phyloP scores from a whole-genome alignment of 2,329 filamentous ascomycete species.

The Hirsutella minnesotensis region DNA sequence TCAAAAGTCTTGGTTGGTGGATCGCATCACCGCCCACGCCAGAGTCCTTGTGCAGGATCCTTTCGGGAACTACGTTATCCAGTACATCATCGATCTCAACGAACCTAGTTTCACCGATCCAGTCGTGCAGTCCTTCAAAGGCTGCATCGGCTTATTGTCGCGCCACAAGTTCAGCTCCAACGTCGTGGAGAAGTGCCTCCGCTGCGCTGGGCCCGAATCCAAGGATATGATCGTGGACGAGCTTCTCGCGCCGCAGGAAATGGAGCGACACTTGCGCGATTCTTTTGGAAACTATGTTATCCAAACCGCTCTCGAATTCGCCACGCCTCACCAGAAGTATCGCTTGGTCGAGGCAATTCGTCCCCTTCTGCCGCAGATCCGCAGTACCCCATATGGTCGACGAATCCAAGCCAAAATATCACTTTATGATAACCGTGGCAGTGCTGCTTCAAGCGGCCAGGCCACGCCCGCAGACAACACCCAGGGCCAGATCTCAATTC shows the following conservation, averaged over 20 bases:
- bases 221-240: conserved; percentile 79
- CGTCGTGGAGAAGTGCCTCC: conserved; percentile 91
- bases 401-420: conserved; percentile 85
- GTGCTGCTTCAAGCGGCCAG: conserved; percentile 33
- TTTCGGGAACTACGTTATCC: conserved; percentile 96
- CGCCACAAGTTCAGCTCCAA: conserved; percentile 99
- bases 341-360: conserved; percentile 75
- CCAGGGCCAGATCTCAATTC: conserved; percentile 41
- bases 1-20: conserved; percentile 79
- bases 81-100: conserved; percentile 94
- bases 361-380: conserved; percentile 72
- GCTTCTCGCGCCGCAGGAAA: conserved; percentile 60
- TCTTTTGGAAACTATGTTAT: conserved; percentile 97
- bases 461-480: conserved; percentile 39
- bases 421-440: conserved; percentile 39
- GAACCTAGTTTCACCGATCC: conserved; percentile 82
- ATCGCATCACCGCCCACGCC: conserved; percentile 79
- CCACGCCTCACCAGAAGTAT: conserved; percentile 59
- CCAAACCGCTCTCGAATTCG: conserved; percentile 85
- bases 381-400: conserved; percentile 85
- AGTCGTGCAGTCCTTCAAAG: conserved; percentile 68
- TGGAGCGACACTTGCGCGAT: conserved; percentile 82
- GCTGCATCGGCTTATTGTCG: conserved; percentile 59
- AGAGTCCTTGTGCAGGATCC: conserved; percentile 86
- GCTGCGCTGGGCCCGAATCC: conserved; percentile 63